A percentile compares a stretch with the other conserved stretches of the same genome.
These are phyloP conservation scores for Lichtheimia hyalospora DNA, from an alignment of 371 early-diverging fungal species.

Conservation along the genomic window DNA sequence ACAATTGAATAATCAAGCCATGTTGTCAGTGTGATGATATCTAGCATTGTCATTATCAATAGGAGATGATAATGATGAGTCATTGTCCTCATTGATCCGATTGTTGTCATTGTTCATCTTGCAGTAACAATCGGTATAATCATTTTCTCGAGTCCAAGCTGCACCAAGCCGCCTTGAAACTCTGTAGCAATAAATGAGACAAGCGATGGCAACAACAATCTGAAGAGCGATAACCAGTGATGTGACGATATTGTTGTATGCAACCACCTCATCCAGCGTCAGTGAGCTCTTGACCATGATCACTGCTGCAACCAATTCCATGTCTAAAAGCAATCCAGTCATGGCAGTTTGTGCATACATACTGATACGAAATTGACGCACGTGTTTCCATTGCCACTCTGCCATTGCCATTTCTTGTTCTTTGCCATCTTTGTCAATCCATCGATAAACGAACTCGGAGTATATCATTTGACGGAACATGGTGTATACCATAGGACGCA, in stretches of 20 bases:
- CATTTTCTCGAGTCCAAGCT: neutral
- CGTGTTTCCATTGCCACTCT: conserved; percentile 32
- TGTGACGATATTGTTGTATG: neutral
- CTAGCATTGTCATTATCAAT: no score
- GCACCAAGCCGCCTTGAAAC: neutral
- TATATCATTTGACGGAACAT: conserved; percentile 28
- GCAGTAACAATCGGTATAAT: neutral
- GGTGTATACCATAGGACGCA: conserved; percentile 34
- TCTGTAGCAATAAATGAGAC: neutral
- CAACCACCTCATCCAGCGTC: neutral
- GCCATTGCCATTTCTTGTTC: conserved; percentile 9
- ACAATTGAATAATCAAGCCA: no score
- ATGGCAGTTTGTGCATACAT: conserved; percentile 18
- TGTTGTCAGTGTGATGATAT: no score
- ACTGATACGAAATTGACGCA: conserved; percentile 17
- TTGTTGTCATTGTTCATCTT: no score
- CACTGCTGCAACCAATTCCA: conserved; percentile 36
- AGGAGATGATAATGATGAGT: no score
- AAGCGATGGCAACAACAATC: neutral
- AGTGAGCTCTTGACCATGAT: conserved; percentile 31
- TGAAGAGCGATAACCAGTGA: neutral
- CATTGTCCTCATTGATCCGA: no score
- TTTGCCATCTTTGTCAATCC: conserved; percentile 24
- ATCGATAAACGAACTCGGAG: conserved; percentile 20
- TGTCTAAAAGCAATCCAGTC: conserved; percentile 38